Percentiles rank a stretch among this genome's conserved stretches.
Evolutionary conservation across 176 grass and related monocot genomes (phyloP).

Genomic region (Rhynchospora breviuscula): DNA sequence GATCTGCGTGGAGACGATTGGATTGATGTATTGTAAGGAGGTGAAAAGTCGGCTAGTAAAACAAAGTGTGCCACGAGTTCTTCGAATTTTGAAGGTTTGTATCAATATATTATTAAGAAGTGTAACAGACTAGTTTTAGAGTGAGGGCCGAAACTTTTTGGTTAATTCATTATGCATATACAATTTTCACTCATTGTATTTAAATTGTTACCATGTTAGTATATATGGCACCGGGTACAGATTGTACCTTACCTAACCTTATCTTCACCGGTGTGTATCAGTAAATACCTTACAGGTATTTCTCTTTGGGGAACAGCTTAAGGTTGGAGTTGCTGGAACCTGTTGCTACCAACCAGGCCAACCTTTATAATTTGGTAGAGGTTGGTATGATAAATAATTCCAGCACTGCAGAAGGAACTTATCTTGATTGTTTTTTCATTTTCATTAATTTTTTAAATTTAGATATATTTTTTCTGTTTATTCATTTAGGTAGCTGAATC

Average conservation of each 20-base stretch:
- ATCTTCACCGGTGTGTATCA: not conserved
- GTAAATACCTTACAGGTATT: not conserved
- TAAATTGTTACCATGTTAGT: not conserved
- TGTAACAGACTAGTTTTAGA: not conserved
- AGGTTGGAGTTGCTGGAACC: not conserved
- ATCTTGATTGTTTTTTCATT: not conserved
- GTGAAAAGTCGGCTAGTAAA: slow-evolving; percentile 74
- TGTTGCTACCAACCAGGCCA: not conserved
- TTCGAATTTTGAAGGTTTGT: slow-evolving; percentile 81
- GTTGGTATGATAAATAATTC: not conserved
- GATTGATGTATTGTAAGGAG: slow-evolving; percentile 84
- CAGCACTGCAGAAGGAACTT: not conserved
- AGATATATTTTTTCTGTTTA: not conserved
- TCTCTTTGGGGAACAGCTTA: not conserved
- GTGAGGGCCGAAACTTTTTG: not conserved
- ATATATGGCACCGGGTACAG: not conserved
- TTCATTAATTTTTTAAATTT: not conserved
- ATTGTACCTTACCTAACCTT: not conserved
- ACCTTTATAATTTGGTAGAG: not conserved
- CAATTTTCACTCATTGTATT: not conserved
- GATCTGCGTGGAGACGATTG: slow-evolving; percentile 81
- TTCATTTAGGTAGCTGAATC: slow-evolving; percentile 58
- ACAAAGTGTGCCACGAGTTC: slow-evolving; percentile 65
- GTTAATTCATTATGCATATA: not conserved
- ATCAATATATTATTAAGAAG: not conserved